These are phyloP conservation scores for Rhododendron vialii DNA, from an alignment of 148 eudicot genomes.

Conservation along the genomic window DNA sequence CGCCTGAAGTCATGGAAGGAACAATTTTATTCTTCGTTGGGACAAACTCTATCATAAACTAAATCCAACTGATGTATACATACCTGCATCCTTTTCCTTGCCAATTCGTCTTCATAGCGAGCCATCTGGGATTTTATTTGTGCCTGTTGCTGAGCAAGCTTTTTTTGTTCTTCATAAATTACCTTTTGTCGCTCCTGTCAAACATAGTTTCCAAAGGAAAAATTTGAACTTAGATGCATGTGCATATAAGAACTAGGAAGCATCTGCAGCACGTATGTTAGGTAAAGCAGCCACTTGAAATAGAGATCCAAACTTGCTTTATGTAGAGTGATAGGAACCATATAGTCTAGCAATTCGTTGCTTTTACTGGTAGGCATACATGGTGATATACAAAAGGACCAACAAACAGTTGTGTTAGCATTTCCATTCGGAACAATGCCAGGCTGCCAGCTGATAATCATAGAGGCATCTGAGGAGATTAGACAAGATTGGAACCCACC, in stretches of 20 bases:
- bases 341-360: background rate
- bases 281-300: background rate
- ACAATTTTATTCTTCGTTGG: background rate
- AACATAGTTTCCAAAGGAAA: background rate
- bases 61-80: constrained; percentile 3
- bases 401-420: background rate
- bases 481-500: background rate
- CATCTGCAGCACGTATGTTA: background rate
- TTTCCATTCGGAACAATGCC: background rate
- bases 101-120: constrained; percentile 81
- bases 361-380: background rate
- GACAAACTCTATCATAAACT: background rate
- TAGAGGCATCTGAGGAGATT: background rate
- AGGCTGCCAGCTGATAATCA: background rate
- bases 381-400: background rate
- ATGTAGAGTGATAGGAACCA: background rate
- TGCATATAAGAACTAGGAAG: background rate
- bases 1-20: constrained; percentile 32
- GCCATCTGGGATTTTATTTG: constrained; percentile 82
- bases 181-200: constrained; percentile 82
- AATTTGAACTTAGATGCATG: background rate
- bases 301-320: background rate
- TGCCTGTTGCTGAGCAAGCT: constrained; percentile 69
- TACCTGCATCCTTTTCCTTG: constrained; percentile 81
- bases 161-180: constrained; percentile 78